Base-by-base conservation (phyloP, 1,139 yeast genomes). In the Yamadazyma friedrichii region DNA sequence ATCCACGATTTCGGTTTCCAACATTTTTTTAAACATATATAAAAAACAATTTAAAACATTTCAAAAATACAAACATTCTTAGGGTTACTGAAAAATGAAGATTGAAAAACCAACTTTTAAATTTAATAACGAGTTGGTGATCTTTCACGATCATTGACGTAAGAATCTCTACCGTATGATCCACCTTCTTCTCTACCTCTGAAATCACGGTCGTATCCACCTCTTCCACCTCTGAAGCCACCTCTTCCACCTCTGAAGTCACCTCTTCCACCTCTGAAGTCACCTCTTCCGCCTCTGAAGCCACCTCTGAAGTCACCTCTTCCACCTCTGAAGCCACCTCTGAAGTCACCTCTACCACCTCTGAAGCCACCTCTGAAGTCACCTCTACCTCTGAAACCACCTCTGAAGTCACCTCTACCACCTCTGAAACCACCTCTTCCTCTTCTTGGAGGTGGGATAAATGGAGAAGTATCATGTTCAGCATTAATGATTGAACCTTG, bases 401-500 rank as follows among this genome's bases (percentile, higher is more conserved):
- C 61, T 55, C 61, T 59, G 33, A 40, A 42, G 31, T 37, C 46
- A 31, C 64, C 74, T 58, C 76, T 61, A 53, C 74, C 53, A 45
- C 65, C 70, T 53, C 71, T 58, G 53, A 60, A 64, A 28, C 67
- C 72, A 48, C 79, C 75, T 58, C 80, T 73, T 15, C 43, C 39
- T 69, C 82, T 72, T 50, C 80, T 71, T 48, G 79, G 76, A 42
- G 83, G 79, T 52, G 88, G 84, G 51, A 83, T 76, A 55, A 84
- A 84, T 49, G 91, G 89, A 56, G 85, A 77, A 56, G 85, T 84
- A 62, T 88, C 96, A 67, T 81, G 88, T 65, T 82, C 88, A 45
- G 91, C 87, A 46, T 76, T 62, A 45, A 88, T 68, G 40, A 73
- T 68, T 43, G 78, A 61, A 49, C 87, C 96, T 59, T 80, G 79